These are phyloP conservation scores for Prunus armeniaca DNA, from an alignment of 306 rosid genomes.

Conservation along the genomic window DNA sequence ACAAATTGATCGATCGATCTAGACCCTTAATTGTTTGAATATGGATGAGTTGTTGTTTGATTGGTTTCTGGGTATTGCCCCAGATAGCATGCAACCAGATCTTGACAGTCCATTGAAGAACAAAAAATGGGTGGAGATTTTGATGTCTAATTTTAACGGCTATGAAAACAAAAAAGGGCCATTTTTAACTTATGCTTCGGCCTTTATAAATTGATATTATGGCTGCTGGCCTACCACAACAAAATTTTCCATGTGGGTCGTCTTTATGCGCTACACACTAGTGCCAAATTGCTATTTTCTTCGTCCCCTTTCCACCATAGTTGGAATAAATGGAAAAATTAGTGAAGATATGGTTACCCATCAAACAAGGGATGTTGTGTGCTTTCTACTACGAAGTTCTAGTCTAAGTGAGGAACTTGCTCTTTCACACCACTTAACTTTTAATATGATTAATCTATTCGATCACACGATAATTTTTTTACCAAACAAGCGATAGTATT, in stretches of 20 bases:
- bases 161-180: slow-evolving; percentile 17
- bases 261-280: slow-evolving; percentile 6
- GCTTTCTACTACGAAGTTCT: not conserved
- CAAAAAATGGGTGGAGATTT: slow-evolving; percentile 33
- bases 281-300: slow-evolving; percentile 4
- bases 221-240: slow-evolving; percentile 11
- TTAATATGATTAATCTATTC: no score
- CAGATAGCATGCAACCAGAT: slow-evolving; percentile 12
- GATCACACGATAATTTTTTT: no score
- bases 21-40: not conserved
- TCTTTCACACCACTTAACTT: no score
- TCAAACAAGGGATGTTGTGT: slow-evolving; percentile 1
- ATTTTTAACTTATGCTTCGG: slow-evolving; percentile 21
- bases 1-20: slow-evolving; percentile 2
- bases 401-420: no score
- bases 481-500: no score
- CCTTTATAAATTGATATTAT: not conserved
- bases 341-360: not conserved
- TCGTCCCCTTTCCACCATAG: not conserved
- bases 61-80: not conserved
- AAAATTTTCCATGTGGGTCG: slow-evolving; percentile 4
- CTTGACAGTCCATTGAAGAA: slow-evolving; percentile 36
- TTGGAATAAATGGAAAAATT: not conserved
- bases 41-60: not conserved
- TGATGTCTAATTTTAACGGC: slow-evolving; percentile 22